Conservation (phyloP, 768 basidiomycete species). For the Lentinula detonsa region DNA sequence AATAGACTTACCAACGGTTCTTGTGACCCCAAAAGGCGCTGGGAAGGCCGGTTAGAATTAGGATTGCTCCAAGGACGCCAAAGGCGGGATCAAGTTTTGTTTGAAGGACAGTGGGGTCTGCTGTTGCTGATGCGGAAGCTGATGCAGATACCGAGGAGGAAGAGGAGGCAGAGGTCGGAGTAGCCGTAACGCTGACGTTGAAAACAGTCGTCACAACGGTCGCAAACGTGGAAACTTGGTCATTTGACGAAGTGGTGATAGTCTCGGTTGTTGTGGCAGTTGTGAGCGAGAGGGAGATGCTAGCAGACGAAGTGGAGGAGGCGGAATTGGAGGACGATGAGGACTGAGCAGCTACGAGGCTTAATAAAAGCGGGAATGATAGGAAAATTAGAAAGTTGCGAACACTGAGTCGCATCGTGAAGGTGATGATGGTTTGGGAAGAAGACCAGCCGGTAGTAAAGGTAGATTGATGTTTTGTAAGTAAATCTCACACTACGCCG, state of each 20-base stretch:
- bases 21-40: slow-evolving; percentile 92
- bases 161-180: slow-evolving; percentile 36
- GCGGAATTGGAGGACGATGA: slow-evolving; percentile 13
- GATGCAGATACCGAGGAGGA: slow-evolving; percentile 29
- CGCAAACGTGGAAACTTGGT: slow-evolving; percentile 41
- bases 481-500: not conserved
- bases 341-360: slow-evolving; percentile 1
- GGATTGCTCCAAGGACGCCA: slow-evolving; percentile 79
- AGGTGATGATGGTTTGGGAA: slow-evolving; percentile 1
- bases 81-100: slow-evolving; percentile 85
- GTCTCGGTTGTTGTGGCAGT: slow-evolving; percentile 48
- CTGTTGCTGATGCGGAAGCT: slow-evolving; percentile 35
- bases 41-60: slow-evolving; percentile 86
- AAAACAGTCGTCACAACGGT: slow-evolving; percentile 54
- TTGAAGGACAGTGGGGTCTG: slow-evolving; percentile 38
- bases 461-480: not conserved
- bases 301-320: slow-evolving; percentile 22
- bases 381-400: not conserved
- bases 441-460: not conserved
- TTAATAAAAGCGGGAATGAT: not conserved
- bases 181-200: slow-evolving; percentile 56
- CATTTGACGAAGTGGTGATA: slow-evolving; percentile 39
- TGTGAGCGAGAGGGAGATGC: slow-evolving; percentile 48
- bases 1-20: slow-evolving; percentile 74
- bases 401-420: not conserved